Conservation (phyloP, 2,329 filamentous ascomycete genomes). For the Cercospora canescens region DNA sequence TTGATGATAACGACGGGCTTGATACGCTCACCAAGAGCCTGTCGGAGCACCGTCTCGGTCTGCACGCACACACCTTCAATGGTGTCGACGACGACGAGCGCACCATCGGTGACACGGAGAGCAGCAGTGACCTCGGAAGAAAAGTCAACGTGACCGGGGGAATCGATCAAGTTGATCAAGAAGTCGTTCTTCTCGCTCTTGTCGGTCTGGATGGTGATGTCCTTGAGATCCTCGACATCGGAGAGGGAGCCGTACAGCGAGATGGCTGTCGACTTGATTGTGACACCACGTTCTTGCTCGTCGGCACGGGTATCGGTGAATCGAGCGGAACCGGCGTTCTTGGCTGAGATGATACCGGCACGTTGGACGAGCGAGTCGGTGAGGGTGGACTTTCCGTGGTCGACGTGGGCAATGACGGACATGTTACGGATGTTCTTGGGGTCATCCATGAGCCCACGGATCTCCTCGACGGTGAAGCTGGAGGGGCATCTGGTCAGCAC, state of each 20-base stretch:
- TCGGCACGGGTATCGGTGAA: conserved; percentile 96
- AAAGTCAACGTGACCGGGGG: conserved; percentile 99
- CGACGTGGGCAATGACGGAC: conserved; percentile 99
- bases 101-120: conserved; percentile 99
- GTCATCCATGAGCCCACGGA: conserved; percentile 67
- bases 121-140: conserved; percentile 99
- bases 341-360: conserved; percentile 98
- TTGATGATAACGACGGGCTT: conserved; percentile 99
- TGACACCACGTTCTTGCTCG: conserved; percentile 99
- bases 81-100: conserved; percentile 98
- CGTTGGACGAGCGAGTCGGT: conserved; percentile 99
- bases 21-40: conserved; percentile 99
- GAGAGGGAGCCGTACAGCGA: conserved; percentile 88
- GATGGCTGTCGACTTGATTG: conserved; percentile 99
- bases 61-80: conserved; percentile 99
- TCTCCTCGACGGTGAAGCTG: conserved; percentile 21
- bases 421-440: conserved; percentile 83
- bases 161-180: conserved; percentile 99
- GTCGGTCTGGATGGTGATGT: conserved; percentile 84
- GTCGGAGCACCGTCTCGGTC: conserved; percentile 98
- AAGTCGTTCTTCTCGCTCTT: conserved; percentile 93
- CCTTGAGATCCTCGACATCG: conserved; percentile 86
- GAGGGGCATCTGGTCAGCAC: neutral
- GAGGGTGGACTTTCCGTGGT: conserved; percentile 99
- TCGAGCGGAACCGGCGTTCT: conserved; percentile 93